Base-by-base conservation (phyloP, 768 basidiomycete genomes). In the Collybia mongolica region DNA sequence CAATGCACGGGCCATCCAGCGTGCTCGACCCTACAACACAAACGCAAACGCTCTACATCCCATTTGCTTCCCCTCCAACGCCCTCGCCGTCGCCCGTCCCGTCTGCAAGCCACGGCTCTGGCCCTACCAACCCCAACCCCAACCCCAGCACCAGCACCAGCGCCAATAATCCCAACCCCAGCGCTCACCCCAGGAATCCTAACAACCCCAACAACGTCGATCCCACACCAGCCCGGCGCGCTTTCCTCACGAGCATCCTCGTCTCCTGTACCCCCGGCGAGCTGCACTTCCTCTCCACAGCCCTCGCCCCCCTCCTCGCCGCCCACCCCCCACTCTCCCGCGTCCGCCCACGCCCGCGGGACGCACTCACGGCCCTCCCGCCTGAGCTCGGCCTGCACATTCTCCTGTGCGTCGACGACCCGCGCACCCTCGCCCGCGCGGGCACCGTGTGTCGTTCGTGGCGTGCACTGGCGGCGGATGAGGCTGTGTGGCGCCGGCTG, bases 401-500 rank as follows among this genome's bases (percentile, higher is more conserved):
- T 47, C 74, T 97, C 29, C 67, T 76, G 49, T 94, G 84, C 64
- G 73, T 96, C 38, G 83, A 92, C 49, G 86, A 92, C 39, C 84
- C 89, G 0, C 70, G 71, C 38, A 84, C 87, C 0, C 81, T 97
- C 8, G 73, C 82, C 0, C 72, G 90, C 9, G 87, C 87, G 0
- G 73, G 79, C 36, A 75, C 79, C 28, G 94, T 95, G 23, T 87
- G 84, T 57, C 71, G 73, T 46, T 74, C 76, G 43, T 98, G 95
- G 95, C 68, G 76, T 12, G 68, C 64, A 14, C 75, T 97, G 5
- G 74, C 86, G 6, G 68, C 75, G 39, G 93, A 93, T 59, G 91
- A 95, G 55, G 77, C 72, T 54, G 72, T 90, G 9, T 98, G 94
- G 95, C 84, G 81, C 65, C 59, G 74, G 9, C 81, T 96, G 82